Base-by-base conservation (phyloP, 352 stramenopile species). In the Halophytophthora polymorphica region DNA sequence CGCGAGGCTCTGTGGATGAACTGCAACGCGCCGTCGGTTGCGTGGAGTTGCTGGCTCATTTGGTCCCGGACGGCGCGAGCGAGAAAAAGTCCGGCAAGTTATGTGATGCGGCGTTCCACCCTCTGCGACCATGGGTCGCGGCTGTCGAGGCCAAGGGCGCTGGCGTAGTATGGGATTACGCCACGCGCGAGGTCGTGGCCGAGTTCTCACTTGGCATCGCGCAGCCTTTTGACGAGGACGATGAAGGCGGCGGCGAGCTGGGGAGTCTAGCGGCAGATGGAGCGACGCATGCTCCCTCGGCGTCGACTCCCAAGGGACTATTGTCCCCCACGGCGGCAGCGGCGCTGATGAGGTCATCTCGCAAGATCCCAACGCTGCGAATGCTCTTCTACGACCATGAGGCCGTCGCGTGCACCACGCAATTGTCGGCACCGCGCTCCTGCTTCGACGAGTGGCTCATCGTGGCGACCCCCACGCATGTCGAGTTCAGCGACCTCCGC, bases 351-450 rank as follows among this genome's bases (percentile, higher is more conserved):
- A 73, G 69, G 48, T 64, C 64, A n/a, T 66, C 67, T 38, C 65
- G 61, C 50, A 81, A 72, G 40, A 41, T 53, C 15, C 48, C 70
- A 11, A 70, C 66, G n/a, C 58, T 86, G 15, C 53, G 65, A 17
- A 78, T 92, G 70, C 43, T 89, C 1, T 92, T 92, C 48, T 90
- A 87, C 45, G 82, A 92, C 41, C 75, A 88, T 22, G 77, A 92
- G 51, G 59, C 67, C 15, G 81, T 92, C 33, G 49, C 58, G 5
- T 71, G 64, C 36, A 73, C 54, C n/a, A 74, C 75, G 1, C 61
- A 74, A 29, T 62, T 70, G 31, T 45, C 62, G 14, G 59, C 47
- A 1, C 64, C 80, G 8, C 74, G 79, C 18, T 55, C 54, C 0
- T 89, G 73, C 51, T 90, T 86, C 48, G 80, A 92, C 6, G 79